Evolutionary conservation across 2,329 filamentous ascomycete genomes (phyloP), one percentile per base, ranked within the genome.

Genomic region (Cercospora janseana): DNA sequence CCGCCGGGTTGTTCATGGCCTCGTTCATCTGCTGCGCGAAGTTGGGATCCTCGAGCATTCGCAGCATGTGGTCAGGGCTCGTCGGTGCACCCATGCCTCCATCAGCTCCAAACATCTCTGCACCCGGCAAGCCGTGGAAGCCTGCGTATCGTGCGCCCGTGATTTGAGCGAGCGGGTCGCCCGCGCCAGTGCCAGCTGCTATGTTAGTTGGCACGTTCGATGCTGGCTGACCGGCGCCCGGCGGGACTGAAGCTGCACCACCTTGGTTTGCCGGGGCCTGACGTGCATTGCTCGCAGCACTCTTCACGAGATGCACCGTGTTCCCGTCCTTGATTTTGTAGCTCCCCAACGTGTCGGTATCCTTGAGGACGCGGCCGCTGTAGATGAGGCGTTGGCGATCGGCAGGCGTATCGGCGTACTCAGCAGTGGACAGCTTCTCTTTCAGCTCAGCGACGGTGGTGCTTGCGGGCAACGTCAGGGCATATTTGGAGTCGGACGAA

Each of bases 291-390:
- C 91, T 96, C 54, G 88, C 87, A 35, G 93, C 92, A 67, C 90
- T 94, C 77, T 95, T 96, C 64, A 98, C 93, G 63, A 98, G 81
- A 70, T 98, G 93, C 61, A 98, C 83, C 13, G 92, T 97, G 71
- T 97, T 93, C 57, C 91, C 90, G 58, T 88, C 79, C 78, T 96
- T 96, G 71, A 98, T 91, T 77, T 96, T 97, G 76, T 94, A 94
- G 49, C 82, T 82, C 57, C 79, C 82, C 34, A 98, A 75, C 0
- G 87, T 85, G 63, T 98, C 92, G 52, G 86, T 83, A 69, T 98
- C 93, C 76, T 97, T 98, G 75, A 98, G 83, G 54, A 98, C 92
- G 54, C 92, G 86, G 46, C 93, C 93, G 4, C 92, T 96, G 77
- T 97, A 98, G 73, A 98, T 98, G 57, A 98, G 79, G 54, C 93